phyloP scores from a whole-genome alignment of 2,329 filamentous ascomycete species.

The Diplodia seriata region DNA sequence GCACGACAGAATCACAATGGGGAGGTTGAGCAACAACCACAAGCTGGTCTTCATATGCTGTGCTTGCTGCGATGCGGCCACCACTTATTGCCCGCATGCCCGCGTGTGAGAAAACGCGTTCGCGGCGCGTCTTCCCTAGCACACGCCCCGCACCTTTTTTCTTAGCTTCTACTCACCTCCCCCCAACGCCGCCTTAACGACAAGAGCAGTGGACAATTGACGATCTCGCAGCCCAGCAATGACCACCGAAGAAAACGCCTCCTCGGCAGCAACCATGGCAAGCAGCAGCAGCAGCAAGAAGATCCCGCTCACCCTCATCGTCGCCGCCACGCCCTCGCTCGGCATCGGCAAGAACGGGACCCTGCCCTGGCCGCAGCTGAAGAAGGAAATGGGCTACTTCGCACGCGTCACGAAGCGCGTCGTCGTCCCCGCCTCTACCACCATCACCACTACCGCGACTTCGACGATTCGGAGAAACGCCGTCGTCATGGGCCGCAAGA shows the following conservation, averaged over 20 bases:
- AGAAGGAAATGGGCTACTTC: conserved; percentile 94
- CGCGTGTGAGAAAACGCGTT: conserved; percentile 15
- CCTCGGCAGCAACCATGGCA: neutral
- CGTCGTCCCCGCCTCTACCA: conserved; percentile 34
- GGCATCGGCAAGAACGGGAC: conserved; percentile 82
- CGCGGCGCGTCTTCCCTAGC: conserved; percentile 23
- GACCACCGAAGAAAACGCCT: neutral
- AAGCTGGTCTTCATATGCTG: neutral
- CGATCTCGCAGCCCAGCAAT: neutral
- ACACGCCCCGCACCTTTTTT: neutral
- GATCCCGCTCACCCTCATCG: conserved; percentile 82
- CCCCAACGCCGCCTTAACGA: neutral
- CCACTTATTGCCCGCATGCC: conserved; percentile 7
- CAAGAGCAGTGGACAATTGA: neutral
- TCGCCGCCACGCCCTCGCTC: conserved; percentile 88
- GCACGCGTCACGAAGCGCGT: conserved; percentile 82
- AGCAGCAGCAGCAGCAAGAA: conserved; percentile 21
- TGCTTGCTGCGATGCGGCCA: conserved; percentile 2
- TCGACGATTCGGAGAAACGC: conserved; percentile 54
- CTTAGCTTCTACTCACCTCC: neutral
- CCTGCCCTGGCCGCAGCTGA: conserved; percentile 88
- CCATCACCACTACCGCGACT: conserved; percentile 38
- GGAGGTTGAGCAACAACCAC: neutral
- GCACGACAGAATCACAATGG: neutral
- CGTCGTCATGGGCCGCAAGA: conserved; percentile 97